Evolutionary conservation across 108 stramenopile species (phyloP).

Genomic region (Pseudonitzschia delicatissima): DNA sequence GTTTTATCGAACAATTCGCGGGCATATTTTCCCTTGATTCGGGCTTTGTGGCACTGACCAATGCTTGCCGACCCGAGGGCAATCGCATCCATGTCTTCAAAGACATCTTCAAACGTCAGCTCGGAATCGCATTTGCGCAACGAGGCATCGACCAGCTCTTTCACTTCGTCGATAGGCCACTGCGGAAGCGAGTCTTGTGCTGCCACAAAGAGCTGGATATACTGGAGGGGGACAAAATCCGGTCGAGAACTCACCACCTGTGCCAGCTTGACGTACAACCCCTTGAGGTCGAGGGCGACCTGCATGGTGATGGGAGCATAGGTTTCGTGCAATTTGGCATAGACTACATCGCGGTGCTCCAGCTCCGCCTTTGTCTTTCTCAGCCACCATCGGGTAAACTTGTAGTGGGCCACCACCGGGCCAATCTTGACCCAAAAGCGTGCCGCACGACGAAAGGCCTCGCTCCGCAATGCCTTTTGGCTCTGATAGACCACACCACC

Average conservation of each 20-base stretch:
- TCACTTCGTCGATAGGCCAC: slow-evolving; percentile 42
- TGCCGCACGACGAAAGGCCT: slow-evolving; percentile 39
- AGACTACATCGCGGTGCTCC: slow-evolving; percentile 38
- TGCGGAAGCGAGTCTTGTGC: slow-evolving; percentile 68
- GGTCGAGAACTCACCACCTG: slow-evolving; percentile 63
- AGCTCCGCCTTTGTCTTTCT: slow-evolving; percentile 21
- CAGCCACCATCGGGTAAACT: slow-evolving; percentile 63
- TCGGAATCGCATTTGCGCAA: slow-evolving; percentile 22
- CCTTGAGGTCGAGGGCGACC: slow-evolving; percentile 53
- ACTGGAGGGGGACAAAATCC: slow-evolving; percentile 71
- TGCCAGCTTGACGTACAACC: slow-evolving; percentile 53
- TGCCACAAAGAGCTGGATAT: slow-evolving; percentile 47
- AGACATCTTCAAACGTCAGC: slow-evolving; percentile 54
- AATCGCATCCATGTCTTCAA: slow-evolving; percentile 48
- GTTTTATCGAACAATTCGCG: background rate
- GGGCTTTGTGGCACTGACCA: slow-evolving; percentile 66
- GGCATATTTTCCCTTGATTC: slow-evolving; percentile 18
- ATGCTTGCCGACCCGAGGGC: slow-evolving; percentile 69
- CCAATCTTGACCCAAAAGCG: slow-evolving; percentile 64
- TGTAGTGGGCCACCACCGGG: slow-evolving; percentile 70
- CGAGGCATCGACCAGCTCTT: slow-evolving; percentile 35
- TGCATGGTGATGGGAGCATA: slow-evolving; percentile 46
- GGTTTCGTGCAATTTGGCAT: slow-evolving; percentile 43
- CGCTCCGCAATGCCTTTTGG: too few relatives aligned
- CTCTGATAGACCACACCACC: too few relatives aligned